Base-by-base conservation (phyloP, 1,284 basidiomycete genomes). In the Boletus subluridellus region DNA sequence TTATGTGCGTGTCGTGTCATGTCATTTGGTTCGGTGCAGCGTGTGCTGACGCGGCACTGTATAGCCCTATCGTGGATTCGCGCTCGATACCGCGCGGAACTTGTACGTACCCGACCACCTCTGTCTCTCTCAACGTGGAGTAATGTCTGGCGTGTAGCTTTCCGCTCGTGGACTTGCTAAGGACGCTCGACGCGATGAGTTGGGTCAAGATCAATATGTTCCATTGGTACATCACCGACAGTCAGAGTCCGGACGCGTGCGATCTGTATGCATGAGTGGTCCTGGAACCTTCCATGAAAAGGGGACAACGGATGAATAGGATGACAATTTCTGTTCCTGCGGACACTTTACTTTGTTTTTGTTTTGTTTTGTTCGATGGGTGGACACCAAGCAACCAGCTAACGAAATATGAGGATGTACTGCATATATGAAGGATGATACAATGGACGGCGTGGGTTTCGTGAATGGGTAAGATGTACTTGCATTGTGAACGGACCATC, bases 181-280 rank as follows among this genome's bases (percentile, higher is more conserved):
- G 86, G 35, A 89, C 87, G 8, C 72, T 97, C 21, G 89, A 94
- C 63, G 86, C 89, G 1, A 94, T 95, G 92, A 87, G 87, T 60
- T 86, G 84, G 82, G 89, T 90, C 64, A 97, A 97, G 76, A 71
- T 80, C 52, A 83, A 80, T 65, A 76, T 77, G 8, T 85, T 90
- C 72, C 87, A 90, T 65, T 90, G 87, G 89, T 89, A 92, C 67
- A 78, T 89, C 55, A 83, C 84, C 12, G 84, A 85, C 69, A 80
- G 78, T 57, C 82, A 85, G 70, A 84, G 84, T 56, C 92, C 87
- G 3, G 74, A 77, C n/a, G 71, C 66, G 45, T 85, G 83, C 61
- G 78, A 85, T 60, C 46, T 79, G 54, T 69, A 69, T 24, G 77
- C 79, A 1, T 82, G 65, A 77, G 46, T 32, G 7, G 4, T 32